A percentile compares a stretch with the other conserved stretches of the same genome.
Conservation (phyloP, 2,329 filamentous ascomycete genomes). For the Hymenoscyphus occultus region DNA sequence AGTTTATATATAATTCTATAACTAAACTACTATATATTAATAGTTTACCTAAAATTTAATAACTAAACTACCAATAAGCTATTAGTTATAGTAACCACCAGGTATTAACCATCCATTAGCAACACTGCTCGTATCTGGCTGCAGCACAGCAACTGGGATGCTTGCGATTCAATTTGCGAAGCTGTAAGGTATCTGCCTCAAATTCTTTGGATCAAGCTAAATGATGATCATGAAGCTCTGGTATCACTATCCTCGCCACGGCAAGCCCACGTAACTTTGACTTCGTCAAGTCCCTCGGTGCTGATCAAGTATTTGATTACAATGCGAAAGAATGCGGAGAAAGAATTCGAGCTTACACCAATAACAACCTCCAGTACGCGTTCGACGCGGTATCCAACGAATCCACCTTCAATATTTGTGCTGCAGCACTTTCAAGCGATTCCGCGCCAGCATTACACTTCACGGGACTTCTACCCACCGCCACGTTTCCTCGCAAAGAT, state of each 20-base stretch:
- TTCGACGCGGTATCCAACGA: not conserved
- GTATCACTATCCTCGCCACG: not conserved
- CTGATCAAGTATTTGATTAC: not conserved
- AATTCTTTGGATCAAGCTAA: not conserved
- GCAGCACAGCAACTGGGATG: conserved; percentile 49
- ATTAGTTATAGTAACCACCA: too few relatives aligned
- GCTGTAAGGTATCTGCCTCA: conserved; percentile 3
- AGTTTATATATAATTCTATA: too few relatives aligned
- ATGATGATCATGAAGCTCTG: not conserved
- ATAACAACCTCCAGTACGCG: not conserved
- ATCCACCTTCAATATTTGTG: not conserved
- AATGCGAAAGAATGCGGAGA: not conserved
- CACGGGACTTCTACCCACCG: not conserved
- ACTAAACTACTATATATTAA: too few relatives aligned
- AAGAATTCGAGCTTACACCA: not conserved
- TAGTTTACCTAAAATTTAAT: too few relatives aligned
- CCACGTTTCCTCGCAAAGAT: not conserved
- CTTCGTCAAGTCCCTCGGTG: not conserved
- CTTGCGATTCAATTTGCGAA: conserved; percentile 51
- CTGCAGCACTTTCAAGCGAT: not conserved
- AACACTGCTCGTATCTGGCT: conserved; percentile 47
- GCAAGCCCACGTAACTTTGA: not conserved
- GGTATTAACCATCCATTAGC: too few relatives aligned
- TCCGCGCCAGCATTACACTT: not conserved
- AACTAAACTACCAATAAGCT: too few relatives aligned